These are phyloP conservation scores for Diaporthe helianthi DNA, from an alignment of 2,329 filamentous ascomycete genomes.

Conservation along the genomic window DNA sequence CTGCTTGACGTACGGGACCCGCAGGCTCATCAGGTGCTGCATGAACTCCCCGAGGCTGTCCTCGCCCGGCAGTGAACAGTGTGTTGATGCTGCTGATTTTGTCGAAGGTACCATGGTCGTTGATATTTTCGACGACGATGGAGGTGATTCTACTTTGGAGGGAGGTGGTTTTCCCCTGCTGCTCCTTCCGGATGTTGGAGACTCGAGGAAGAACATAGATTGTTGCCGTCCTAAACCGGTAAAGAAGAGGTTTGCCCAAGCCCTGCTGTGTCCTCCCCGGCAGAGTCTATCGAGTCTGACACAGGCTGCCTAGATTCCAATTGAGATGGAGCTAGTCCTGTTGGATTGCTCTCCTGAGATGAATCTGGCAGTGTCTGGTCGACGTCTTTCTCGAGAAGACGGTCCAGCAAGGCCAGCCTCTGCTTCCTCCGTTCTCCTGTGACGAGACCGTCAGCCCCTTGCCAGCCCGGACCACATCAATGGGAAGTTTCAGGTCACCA, in stretches of 20 bases:
- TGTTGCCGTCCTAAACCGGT: not conserved
- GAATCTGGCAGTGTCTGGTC: not conserved
- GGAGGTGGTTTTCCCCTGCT: not conserved
- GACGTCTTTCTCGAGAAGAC: conserved; percentile 44
- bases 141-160: not conserved
- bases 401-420: conserved; percentile 49
- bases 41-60: conserved; percentile 16
- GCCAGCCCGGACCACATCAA: not conserved
- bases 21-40: not conserved
- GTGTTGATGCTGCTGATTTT: not conserved
- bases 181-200: not conserved
- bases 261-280: not conserved
- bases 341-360: conserved; percentile 1
- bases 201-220: not conserved
- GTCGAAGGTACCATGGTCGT: not conserved
- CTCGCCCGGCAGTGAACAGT: not conserved
- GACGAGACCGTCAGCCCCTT: conserved; percentile 31
- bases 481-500: not conserved
- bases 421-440: conserved; percentile 53
- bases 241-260: not conserved
- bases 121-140: not conserved
- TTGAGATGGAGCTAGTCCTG: not conserved
- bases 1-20: conserved; percentile 11
- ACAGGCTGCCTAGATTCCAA: not conserved
- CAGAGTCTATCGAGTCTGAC: not conserved